Percentiles rank a stretch among this genome's conserved stretches.
Conservation (phyloP, 805 yeast species). For the Kuraishia cidri region DNA sequence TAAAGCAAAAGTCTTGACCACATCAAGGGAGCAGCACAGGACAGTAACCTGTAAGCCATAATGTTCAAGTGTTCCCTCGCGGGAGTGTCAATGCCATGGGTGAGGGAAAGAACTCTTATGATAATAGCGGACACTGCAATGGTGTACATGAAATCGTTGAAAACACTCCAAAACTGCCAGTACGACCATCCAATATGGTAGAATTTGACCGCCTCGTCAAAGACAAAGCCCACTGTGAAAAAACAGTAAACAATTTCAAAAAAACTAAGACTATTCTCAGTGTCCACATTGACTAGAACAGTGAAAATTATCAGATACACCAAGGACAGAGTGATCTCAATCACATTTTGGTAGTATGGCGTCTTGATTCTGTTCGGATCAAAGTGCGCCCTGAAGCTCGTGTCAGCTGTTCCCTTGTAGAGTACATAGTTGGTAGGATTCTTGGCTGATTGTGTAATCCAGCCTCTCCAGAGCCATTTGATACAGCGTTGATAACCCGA, state of each 20-base stretch:
- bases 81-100: constrained; percentile 13
- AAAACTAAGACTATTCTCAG: constrained; percentile 25
- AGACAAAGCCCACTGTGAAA: constrained; percentile 56
- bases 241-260: constrained; percentile 52
- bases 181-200: constrained; percentile 72
- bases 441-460: constrained; percentile 70
- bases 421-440: constrained; percentile 65
- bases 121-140: constrained; percentile 43
- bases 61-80: constrained; percentile 11
- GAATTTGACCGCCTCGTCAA: constrained; percentile 63
- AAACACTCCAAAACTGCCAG: constrained; percentile 70
- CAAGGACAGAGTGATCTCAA: constrained; percentile 63
- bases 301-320: constrained; percentile 57
- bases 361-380: constrained; percentile 80
- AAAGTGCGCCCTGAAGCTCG: constrained; percentile 52
- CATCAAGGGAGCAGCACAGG: constrained; percentile 80
- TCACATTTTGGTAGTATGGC: constrained; percentile 69
- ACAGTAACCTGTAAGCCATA: constrained; percentile 54
- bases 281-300: constrained; percentile 51
- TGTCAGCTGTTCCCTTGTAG: constrained; percentile 50
- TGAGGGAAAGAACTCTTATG: constrained; percentile 38
- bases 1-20: constrained; percentile 74
- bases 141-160: constrained; percentile 62
- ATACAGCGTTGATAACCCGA: constrained; percentile 81
- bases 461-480: constrained; percentile 89